Percentiles rank a stretch among this genome's conserved stretches.
These are phyloP conservation scores for Sutorius australiensis DNA, from an alignment of 768 basidiomycete genomes.

Conservation along the genomic window DNA sequence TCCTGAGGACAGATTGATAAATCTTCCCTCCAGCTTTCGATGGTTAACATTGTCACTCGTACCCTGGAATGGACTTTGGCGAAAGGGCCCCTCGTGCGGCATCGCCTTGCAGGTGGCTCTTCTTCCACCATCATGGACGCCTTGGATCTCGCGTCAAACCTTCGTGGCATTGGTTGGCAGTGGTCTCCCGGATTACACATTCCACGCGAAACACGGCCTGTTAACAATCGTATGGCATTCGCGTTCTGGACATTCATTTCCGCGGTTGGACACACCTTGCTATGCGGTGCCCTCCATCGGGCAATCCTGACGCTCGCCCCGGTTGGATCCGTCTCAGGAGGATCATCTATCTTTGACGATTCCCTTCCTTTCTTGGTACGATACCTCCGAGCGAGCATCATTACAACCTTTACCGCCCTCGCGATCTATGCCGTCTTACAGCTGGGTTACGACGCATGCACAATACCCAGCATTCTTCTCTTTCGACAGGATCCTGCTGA, in stretches of 20 bases:
- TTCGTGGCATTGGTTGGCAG: constrained; percentile 60
- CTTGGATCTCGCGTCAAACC: constrained; percentile 45
- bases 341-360: constrained; percentile 31
- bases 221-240: constrained; percentile 39
- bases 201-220: constrained; percentile 39
- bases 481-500: constrained; percentile 26
- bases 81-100: constrained; percentile 13
- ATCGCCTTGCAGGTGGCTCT: background rate
- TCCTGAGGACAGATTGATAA: background rate
- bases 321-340: constrained; percentile 23
- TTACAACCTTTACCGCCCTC: constrained; percentile 43
- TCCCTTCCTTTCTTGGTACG: constrained; percentile 24
- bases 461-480: constrained; percentile 24
- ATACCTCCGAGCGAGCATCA: constrained; percentile 38
- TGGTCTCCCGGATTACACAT: constrained; percentile 41
- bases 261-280: constrained; percentile 33
- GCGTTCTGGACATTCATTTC: constrained; percentile 32
- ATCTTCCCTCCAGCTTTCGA: constrained; percentile 5
- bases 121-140: constrained; percentile 33
- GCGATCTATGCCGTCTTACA: constrained; percentile 45
- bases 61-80: constrained; percentile 17
- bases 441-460: constrained; percentile 24
- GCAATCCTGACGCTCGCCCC: constrained; percentile 45
- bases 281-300: constrained; percentile 46
- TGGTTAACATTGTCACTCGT: constrained; percentile 11